phyloP scores from a whole-genome alignment of 106 monocot genomes.

The Dioscorea alata region DNA sequence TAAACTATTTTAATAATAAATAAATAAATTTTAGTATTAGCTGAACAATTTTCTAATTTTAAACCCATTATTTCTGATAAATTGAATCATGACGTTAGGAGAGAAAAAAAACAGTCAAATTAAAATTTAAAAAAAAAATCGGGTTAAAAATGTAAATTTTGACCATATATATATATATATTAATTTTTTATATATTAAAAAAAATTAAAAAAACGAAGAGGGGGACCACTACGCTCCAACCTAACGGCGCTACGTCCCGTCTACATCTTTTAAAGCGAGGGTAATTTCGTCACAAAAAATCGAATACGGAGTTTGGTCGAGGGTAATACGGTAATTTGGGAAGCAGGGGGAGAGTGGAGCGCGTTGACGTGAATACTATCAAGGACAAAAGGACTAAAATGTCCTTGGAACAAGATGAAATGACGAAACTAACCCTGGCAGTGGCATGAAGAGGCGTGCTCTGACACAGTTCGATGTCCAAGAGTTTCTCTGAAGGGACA shows the following conservation, averaged over 20 bases:
- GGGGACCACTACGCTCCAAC: background rate
- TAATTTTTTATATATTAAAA: too few species aligned
- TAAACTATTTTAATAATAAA: too few species aligned
- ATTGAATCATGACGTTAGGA: too few species aligned
- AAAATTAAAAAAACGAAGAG: background rate
- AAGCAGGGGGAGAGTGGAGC: background rate
- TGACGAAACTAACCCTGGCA: background rate
- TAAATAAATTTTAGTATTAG: too few species aligned
- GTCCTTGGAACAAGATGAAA: background rate
- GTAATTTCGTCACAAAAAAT: too few species aligned
- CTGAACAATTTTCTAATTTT: too few species aligned
- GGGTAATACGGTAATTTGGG: background rate
- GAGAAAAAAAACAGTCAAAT: too few species aligned
- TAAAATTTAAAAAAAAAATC: too few species aligned
- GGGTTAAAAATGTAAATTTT: too few species aligned
- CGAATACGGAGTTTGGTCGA: background rate
- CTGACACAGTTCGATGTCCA: background rate
- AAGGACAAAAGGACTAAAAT: background rate
- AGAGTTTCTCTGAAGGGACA: background rate
- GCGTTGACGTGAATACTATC: background rate
- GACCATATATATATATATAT: too few species aligned
- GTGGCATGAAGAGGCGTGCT: background rate
- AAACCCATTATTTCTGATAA: too few species aligned
- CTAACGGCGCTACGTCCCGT: background rate
- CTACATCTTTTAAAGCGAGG: too few species aligned